Evolutionary conservation across 2,329 filamentous ascomycete genomes (phyloP).

Genomic region (Colletotrichum liriopes): DNA sequence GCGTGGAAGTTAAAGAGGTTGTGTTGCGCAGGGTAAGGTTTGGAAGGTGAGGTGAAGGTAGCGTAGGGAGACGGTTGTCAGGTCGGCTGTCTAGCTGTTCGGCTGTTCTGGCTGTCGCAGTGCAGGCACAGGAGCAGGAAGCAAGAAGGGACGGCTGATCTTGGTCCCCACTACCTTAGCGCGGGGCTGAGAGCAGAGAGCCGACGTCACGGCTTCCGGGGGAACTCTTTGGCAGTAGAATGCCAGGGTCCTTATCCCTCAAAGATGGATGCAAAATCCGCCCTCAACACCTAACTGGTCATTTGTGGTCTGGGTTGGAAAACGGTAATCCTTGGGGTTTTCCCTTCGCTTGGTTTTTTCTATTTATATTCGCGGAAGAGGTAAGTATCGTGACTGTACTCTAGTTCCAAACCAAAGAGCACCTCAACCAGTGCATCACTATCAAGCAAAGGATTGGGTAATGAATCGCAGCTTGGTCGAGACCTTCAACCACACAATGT

Average conservation of each 20-base stretch:
- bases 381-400: background rate
- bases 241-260: background rate
- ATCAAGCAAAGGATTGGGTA: background rate
- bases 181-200: conserved; percentile 42
- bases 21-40: conserved; percentile 26
- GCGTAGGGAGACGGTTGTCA: conserved; percentile 13
- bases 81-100: conserved; percentile 6
- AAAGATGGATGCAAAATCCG: background rate
- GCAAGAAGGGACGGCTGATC: conserved; percentile 30
- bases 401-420: background rate
- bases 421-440: background rate
- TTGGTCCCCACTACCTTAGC: conserved; percentile 35
- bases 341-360: too few species aligned
- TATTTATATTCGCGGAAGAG: background rate
- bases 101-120: conserved; percentile 23
- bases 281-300: too few species aligned
- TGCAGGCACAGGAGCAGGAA: conserved; percentile 15
- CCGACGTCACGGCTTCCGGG: conserved; percentile 35
- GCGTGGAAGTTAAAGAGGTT: conserved; percentile 22
- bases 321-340: too few species aligned
- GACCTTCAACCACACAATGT: conserved; percentile 7
- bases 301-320: background rate
- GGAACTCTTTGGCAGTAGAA: background rate
- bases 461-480: background rate
- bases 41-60: conserved; percentile 22